Base-by-base conservation (phyloP, 1,139 yeast genomes). In the Sugiyamaella pinicola region DNA sequence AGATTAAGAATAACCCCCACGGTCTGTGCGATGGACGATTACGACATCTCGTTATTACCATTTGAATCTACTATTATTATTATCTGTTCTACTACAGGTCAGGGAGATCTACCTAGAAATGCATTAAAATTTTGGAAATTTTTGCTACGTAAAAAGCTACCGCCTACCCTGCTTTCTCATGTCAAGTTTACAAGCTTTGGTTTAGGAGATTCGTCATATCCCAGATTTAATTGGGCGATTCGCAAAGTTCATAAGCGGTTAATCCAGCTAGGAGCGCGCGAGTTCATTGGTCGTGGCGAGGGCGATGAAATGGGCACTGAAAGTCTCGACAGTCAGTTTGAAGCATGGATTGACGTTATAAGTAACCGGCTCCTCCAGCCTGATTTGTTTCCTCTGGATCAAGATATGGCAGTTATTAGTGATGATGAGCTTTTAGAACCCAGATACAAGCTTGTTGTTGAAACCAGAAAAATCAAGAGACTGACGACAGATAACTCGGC, bases 171-270 rank as follows among this genome's bases (percentile, higher is more conserved):
- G 43, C 72, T 91, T 40, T 77, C 78, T 55, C 88, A 85, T 64
- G 64, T 88, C 12, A 68, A 74, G 28, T 76, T 90, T 58, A 81
- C 93, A 2, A 78, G 90, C 1, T 84, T 93, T 66, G 99, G 99
- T 0, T 72, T 95, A 1, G 99, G 99, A n/a, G 98, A 93, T 67
- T 85, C 96, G 0, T 85, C 96, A 1, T 93, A 93, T 65, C 86
- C 95, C 3, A 80, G 85, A 61, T 91, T 61, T 71, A 93, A 93
- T 69, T 84, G 84, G 77, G 96, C 96, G 10, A 80, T 87, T 34
- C 80, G 85, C 57, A 91, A 93, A 66, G 68, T 95, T 15, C 96
- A 91, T 64, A 78, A 83, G 9, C 76, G 99, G 55, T 66, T 93
- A 38, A 63, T 75, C 24, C 97, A 91, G 69, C 73, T 95, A 18